Evolutionary conservation across 768 basidiomycete species (phyloP).

Genomic region (Pulveroboletus frians): DNA sequence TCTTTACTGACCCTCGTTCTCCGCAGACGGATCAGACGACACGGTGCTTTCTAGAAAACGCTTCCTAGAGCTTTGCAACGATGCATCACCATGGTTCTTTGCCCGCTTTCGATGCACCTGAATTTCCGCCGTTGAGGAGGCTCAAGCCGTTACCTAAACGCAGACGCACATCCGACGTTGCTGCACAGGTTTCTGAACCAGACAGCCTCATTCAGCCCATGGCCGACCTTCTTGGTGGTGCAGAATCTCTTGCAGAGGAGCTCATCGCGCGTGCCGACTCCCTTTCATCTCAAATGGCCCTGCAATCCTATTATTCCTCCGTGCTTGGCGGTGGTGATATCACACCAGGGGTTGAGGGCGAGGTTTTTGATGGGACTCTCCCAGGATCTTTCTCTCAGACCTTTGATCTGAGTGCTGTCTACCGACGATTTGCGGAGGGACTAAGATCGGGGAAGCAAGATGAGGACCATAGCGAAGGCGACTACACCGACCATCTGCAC

Average conservation of each 20-base stretch:
- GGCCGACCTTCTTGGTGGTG: conserved; percentile 34
- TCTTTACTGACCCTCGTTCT: conserved; percentile 19
- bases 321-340: conserved; percentile 38
- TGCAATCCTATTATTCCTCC: conserved; percentile 63
- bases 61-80: conserved; percentile 10
- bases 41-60: conserved; percentile 13
- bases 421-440: conserved; percentile 23
- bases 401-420: conserved; percentile 26
- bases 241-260: conserved; percentile 51
- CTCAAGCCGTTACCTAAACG: conserved; percentile 80
- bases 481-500: conserved; percentile 62
- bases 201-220: conserved; percentile 29
- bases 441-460: conserved; percentile 35
- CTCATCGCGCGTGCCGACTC: conserved; percentile 53
- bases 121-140: conserved; percentile 56
- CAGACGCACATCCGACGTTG: conserved; percentile 46
- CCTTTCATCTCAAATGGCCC: conserved; percentile 52
- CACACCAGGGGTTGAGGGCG: conserved; percentile 33
- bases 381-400: conserved; percentile 20
- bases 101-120: conserved; percentile 60
- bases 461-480: conserved; percentile 53
- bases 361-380: conserved; percentile 14
- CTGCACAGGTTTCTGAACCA: conserved; percentile 21
- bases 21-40: conserved; percentile 11
- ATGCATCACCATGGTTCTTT: conserved; percentile 53